Base-by-base conservation (phyloP, 768 basidiomycete species). In the Trametes punicea region DNA sequence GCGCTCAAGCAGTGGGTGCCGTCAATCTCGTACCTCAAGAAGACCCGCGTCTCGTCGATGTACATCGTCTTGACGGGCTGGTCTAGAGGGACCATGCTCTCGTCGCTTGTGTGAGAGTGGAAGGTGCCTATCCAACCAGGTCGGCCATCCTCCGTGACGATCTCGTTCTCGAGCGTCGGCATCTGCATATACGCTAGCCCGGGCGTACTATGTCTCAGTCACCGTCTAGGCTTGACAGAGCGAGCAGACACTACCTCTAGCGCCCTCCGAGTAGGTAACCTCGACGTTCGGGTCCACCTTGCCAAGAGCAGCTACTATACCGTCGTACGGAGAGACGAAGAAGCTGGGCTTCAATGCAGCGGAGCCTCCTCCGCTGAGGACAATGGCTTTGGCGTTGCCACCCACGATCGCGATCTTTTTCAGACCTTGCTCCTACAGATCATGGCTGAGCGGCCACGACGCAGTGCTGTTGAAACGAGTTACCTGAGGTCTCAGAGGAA, bases 371-470 rank as follows among this genome's bases (percentile, higher is more conserved):
- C 87, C 87, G 38, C 81, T 84, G 8, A 85, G 72, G 2, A 83
- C 77, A 5, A 69, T 62, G 0, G 83, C 81, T 65, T 83, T 88
- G 23, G 83, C 84, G 60, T 88, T 89, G 6, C 81, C 81, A 6
- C 90, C 90, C 29, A 93, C 76, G 46, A 93, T 81, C 0, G 88
- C 88, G 33, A 91, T 73, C 69, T 84, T 90, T 69, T 81, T 86
- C 48, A 88, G 61, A 13, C 67, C 70, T 42, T 67, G 60, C 38
- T 62, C 62, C 66, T 66, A 50, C 4, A 21, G 46, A 47, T 10
- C 15, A 34, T 1, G 4, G 4, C 25, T 3, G 25, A 7, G 18
- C 34, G 16, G 15, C 13, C 4, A 18, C 4, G 27, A 25, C 10
- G 2, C 4, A 16, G 39, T 2, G 3, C 15, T 13, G n/a, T 34